Conservation (phyloP, 306 rosid species). For the Rosa multiflora region DNA sequence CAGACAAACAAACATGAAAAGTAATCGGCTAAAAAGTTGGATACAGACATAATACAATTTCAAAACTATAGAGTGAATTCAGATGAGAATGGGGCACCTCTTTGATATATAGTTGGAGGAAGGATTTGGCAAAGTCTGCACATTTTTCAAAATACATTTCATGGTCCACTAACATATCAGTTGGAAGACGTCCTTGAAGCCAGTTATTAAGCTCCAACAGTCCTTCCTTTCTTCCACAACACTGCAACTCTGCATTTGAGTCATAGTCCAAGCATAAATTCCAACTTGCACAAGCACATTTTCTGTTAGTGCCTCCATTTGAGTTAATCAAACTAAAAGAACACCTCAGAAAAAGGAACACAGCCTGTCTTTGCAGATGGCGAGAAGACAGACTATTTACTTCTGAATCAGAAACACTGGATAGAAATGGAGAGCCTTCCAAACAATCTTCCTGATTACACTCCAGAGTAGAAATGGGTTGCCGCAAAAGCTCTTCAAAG, state of each 20-base stretch:
- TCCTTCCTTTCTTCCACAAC: slow-evolving; percentile 54
- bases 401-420: too few species aligned
- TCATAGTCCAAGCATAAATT: slow-evolving; percentile 30
- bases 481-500: too few species aligned
- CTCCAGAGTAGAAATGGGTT: too few species aligned
- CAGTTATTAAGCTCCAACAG: slow-evolving; percentile 60
- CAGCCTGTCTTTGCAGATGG: too few species aligned
- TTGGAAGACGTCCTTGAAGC: slow-evolving; percentile 68
- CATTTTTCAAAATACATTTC: too few species aligned
- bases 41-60: not conserved
- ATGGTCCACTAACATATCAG: slow-evolving; percentile 38
- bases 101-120: slow-evolving; percentile 65
- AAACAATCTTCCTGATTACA: too few species aligned
- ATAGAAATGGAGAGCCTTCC: too few species aligned
- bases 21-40: not conserved
- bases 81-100: slow-evolving; percentile 54
- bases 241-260: slow-evolving; percentile 35
- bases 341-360: slow-evolving; percentile 67
- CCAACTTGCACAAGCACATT: slow-evolving; percentile 37
- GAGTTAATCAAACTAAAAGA: too few species aligned
- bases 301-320: slow-evolving; percentile 31
- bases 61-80: not conserved
- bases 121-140: slow-evolving; percentile 71
- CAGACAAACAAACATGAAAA: not conserved
- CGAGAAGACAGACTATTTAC: too few species aligned